Evolutionary conservation across 2,329 filamentous ascomycete species (phyloP), one percentile per base, ranked within the genome.

Genomic region (Cephalotrichum gorgonifer): DNA sequence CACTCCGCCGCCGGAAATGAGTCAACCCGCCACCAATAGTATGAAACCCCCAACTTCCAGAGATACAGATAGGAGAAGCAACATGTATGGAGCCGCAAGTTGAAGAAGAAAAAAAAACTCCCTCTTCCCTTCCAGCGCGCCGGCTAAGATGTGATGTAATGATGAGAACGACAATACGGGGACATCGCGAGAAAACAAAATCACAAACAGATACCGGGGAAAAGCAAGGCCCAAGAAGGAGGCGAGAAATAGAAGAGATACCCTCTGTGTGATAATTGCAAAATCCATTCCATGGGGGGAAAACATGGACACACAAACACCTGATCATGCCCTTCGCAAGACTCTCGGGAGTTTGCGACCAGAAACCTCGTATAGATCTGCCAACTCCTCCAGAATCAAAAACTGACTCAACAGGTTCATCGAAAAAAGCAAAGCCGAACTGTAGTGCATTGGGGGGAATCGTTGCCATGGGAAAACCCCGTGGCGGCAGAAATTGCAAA

Each of bases 301-400:
- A 27, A 25, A 27, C 22, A 30, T 33, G n/a, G 30, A n/a, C 8
- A 43, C 15, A 20, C 12, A n/a, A 47, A 47, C 45, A 28, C 45
- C 45, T 20, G 41, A 47, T 20, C 45, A 47, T 47, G 33, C 39
- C 45, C 45, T 38, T 47, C 45, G 45, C 27, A 23, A 26, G 39
- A 28, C 45, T 39, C 45, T 47, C 41, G 45, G 27, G 45, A 41
- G 45, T 27, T 33, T 25, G 39, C 35, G 31, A 33, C 45, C 25
- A 47, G 45, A 38, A 38, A 47, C 35, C 45, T 47, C 45, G 33
- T 33, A 47, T 38, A 39, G n/a, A 27, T 47, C 45, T 47, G 39
- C 23, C 45, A 47, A 47, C 45, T 47, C 45, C 45, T 39, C 33
- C 45, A 26, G 27, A 47, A 39, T 47, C 31, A 33, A 47, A 38